Evolutionary conservation across 345 rosid species (phyloP), one percentile per base, ranked within the genome.

Genomic region (Melaleuca alternifolia): DNA sequence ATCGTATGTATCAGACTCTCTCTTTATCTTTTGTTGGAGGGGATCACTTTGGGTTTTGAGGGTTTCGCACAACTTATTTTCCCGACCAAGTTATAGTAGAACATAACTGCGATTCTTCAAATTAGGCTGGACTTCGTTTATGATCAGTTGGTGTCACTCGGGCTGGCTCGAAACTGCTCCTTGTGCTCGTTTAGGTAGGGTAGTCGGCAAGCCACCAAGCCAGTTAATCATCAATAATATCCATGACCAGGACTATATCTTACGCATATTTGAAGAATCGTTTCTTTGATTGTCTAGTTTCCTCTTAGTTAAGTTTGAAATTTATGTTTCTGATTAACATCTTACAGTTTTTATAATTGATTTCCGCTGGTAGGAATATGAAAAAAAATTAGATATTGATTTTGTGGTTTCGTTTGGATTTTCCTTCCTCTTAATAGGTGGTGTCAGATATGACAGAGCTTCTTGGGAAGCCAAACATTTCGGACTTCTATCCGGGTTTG

Each of bases 401-500:
- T 33, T 71, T 41, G 48, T 9, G 48, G 9, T 71, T 20, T 18
- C 79, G 33, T 71, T 71, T 12, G 9, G 48, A 71, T 71, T 48
- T 51, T 51, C 54, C 30, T 28, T 48, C 51, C 54, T 51, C 84
- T 24, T 18, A 13, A 46, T 28, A 82, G 52, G 51, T 51, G 52
- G 54, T 46, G 52, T 82, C 84, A 5, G 54, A 51, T 13, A 46
- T 51, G 84, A 82, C 52, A 20, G 79, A 33, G 48, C 79, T 71
- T 4, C 21, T 89, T 54, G 96, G 93, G 83, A 85, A 85, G 83
- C 93, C 92, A 23, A 94, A 93, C 50, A 48, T 93, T 75, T 93
- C 96, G 5, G 95, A 94, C 51, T 61, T 95, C 52, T 92, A 92
- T 50, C 95, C 94, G 1, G 52, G 76, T 3, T 86, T 93, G 76